Evolutionary conservation across 257 asterid genomes (phyloP).

Genomic region (Fraxinus anomala): DNA sequence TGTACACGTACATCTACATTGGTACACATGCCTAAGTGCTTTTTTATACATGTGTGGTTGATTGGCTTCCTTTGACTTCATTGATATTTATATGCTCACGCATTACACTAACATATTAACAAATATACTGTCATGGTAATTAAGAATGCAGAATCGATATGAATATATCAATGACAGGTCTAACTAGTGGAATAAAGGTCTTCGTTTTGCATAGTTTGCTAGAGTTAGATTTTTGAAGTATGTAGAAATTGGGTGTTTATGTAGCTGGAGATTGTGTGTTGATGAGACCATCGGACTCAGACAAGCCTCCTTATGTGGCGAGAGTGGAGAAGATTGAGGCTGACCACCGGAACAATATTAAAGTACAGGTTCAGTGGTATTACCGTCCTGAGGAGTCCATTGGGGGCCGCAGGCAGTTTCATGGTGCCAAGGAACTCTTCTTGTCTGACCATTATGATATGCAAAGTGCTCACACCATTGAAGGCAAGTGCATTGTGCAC

Average conservation of each 20-base stretch:
- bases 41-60: not conserved
- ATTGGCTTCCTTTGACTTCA: not conserved
- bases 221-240: constrained; percentile 20
- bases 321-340: constrained; percentile 79
- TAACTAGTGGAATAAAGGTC: not conserved
- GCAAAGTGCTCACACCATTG: constrained; percentile 91
- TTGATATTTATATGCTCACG: not conserved
- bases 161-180: not conserved
- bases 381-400: constrained; percentile 84
- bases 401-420: constrained; percentile 91
- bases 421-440: constrained; percentile 87
- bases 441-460: constrained; percentile 78
- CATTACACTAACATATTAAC: not conserved
- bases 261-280: constrained; percentile 86
- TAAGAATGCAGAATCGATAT: not conserved
- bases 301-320: constrained; percentile 82
- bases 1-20: not conserved
- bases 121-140: not conserved
- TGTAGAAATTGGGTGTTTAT: constrained; percentile 25
- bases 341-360: constrained; percentile 70
- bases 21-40: not conserved
- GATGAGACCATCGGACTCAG: constrained; percentile 74
- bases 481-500: constrained; percentile 86
- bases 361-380: constrained; percentile 79
- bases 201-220: constrained; percentile 2